Evolutionary conservation across 495 filamentous ascomycete genomes (phyloP).

Genomic region (Parathielavia hyrcaniae): DNA sequence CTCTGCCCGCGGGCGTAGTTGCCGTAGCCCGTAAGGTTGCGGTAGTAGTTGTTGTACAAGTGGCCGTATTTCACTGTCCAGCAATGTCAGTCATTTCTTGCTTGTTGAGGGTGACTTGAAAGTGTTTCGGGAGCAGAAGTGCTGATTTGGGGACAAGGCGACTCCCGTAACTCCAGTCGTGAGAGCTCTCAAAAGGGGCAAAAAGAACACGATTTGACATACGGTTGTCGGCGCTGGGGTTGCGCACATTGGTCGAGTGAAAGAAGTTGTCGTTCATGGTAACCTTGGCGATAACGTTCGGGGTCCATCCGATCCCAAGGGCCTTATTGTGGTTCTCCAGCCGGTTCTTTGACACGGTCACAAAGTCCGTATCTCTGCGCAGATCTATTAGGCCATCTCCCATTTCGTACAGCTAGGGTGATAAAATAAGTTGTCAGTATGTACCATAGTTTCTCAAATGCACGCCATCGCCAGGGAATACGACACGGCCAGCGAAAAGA

Average conservation of each 20-base stretch:
- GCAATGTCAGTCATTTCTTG: too few relatives aligned
- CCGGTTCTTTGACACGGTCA: neutral
- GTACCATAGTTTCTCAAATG: too few relatives aligned
- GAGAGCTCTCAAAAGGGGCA: too few relatives aligned
- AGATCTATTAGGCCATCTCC: neutral
- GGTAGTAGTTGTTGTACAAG: conserved; percentile 3
- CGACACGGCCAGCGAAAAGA: too few relatives aligned
- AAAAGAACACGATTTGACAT: too few relatives aligned
- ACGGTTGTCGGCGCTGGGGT: neutral
- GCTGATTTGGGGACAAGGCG: too few relatives aligned
- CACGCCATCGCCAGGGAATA: neutral
- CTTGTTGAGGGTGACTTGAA: too few relatives aligned
- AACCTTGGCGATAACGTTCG: neutral
- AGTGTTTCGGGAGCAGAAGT: too few relatives aligned
- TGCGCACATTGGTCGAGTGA: conserved; percentile 2
- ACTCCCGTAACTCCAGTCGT: too few relatives aligned
- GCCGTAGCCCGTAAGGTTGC: conserved; percentile 1
- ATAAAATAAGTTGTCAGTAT: neutral
- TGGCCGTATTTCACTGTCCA: neutral
- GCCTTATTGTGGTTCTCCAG: neutral
- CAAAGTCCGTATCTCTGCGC: neutral
- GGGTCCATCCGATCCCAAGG: neutral
- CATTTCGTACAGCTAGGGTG: neutral
- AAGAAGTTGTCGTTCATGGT: conserved; percentile 2
- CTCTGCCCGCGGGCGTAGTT: neutral